A percentile compares a stretch with the other conserved stretches of the same genome.
Conservation (phyloP, 148 eudicot species). For the Mesembryanthemum crystallinum region DNA sequence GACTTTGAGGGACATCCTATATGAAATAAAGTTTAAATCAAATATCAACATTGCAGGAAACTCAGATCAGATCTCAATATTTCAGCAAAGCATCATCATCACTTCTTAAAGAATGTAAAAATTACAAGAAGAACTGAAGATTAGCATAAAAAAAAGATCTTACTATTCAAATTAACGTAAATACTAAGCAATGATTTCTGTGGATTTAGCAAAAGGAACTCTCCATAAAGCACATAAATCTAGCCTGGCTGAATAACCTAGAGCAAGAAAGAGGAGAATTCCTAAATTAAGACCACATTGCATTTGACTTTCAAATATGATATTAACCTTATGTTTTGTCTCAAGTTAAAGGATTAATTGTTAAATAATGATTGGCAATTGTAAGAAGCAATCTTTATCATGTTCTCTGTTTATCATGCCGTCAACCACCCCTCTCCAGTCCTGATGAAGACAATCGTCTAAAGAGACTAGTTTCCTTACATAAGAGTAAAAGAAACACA, state of each 20-base stretch:
- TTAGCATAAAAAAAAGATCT: conserved; percentile 1
- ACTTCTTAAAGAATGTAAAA: neutral
- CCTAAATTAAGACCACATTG: neutral
- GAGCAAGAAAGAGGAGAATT: neutral
- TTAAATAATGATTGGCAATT: neutral
- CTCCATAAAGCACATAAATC: neutral
- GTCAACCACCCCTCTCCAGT: neutral
- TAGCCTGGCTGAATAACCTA: neutral
- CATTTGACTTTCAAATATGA: neutral
- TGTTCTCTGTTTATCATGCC: neutral
- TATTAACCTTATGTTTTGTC: neutral
- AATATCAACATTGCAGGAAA: neutral
- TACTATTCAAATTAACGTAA: neutral
- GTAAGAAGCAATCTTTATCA: neutral
- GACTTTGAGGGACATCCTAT: conserved; percentile 55
- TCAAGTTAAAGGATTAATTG: neutral
- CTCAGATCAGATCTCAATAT: neutral
- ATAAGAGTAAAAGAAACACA: neutral
- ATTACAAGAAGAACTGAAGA: neutral
- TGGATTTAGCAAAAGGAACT: neutral
- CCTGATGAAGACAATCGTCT: neutral
- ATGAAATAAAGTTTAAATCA: conserved; percentile 14
- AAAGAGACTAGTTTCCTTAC: neutral
- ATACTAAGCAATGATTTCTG: neutral
- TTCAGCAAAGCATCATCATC: neutral